These are phyloP conservation scores for Gyromitra esculenta DNA, from an alignment of 2,329 filamentous ascomycete genomes.

Conservation along the genomic window DNA sequence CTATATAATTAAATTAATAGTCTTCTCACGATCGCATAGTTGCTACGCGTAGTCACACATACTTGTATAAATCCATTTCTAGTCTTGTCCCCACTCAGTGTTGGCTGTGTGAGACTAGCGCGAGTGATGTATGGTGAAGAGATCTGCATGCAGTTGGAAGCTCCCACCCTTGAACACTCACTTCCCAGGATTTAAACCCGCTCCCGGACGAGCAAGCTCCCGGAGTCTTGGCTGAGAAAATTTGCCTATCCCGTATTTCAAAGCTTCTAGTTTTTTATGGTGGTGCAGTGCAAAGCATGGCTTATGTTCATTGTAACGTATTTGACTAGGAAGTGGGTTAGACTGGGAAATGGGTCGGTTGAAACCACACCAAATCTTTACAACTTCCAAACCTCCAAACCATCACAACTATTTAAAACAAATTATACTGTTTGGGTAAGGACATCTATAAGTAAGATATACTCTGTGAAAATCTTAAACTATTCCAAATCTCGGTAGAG, in stretches of 20 bases:
- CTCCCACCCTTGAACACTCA: background rate
- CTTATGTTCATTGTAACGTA: background rate
- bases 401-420: background rate
- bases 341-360: background rate
- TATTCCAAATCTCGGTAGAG: background rate
- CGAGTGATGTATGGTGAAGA: background rate
- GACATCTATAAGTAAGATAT: background rate
- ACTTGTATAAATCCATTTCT: background rate
- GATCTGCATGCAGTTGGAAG: background rate
- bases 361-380: background rate
- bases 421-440: background rate
- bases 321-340: background rate
- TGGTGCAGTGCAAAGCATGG: background rate
- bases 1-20: background rate
- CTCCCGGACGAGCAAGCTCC: background rate
- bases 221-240: background rate
- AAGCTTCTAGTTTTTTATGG: background rate
- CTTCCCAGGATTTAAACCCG: too few species aligned
- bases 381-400: background rate
- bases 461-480: background rate
- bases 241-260: background rate
- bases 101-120: background rate
- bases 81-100: background rate
- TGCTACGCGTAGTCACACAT: background rate
- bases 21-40: background rate